Conservation (phyloP, 176 grass and related monocot genomes). For the Pontederia paniculata region DNA sequence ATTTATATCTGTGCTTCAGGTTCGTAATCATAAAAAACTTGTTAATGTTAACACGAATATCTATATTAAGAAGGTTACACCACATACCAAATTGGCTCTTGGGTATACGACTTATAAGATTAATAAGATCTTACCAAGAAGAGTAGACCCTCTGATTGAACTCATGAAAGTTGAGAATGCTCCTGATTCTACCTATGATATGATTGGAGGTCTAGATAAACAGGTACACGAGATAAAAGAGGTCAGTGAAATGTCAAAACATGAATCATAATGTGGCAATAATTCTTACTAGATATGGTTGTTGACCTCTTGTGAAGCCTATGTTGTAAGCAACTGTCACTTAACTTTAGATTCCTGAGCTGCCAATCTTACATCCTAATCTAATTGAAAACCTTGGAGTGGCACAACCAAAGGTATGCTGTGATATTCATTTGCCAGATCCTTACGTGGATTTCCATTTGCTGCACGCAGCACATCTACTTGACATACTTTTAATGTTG, state of each 20-base stretch:
- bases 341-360: conserved; percentile 75
- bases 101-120: conserved; percentile 87
- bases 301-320: neutral
- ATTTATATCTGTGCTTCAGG: conserved; percentile 34
- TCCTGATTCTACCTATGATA: conserved; percentile 99
- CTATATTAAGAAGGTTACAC: conserved; percentile 88
- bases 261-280: neutral
- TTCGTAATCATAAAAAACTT: conserved; percentile 86
- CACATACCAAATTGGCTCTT: conserved; percentile 93
- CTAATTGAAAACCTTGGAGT: conserved; percentile 95
- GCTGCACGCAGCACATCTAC: conserved; percentile 11
- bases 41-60: conserved; percentile 92
- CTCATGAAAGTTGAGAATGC: conserved; percentile 99
- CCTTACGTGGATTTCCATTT: neutral
- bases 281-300: neutral
- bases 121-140: conserved; percentile 76
- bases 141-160: conserved; percentile 90
- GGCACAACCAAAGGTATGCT: conserved; percentile 84
- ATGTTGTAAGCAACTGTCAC: neutral
- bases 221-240: conserved; percentile 99
- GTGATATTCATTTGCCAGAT: neutral
- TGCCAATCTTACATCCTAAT: conserved; percentile 95
- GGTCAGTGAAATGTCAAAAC: conserved; percentile 31
- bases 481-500: neutral
- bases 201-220: conserved; percentile 98